phyloP scores from a whole-genome alignment of 345 rosid species.

The Citrus maxima region DNA sequence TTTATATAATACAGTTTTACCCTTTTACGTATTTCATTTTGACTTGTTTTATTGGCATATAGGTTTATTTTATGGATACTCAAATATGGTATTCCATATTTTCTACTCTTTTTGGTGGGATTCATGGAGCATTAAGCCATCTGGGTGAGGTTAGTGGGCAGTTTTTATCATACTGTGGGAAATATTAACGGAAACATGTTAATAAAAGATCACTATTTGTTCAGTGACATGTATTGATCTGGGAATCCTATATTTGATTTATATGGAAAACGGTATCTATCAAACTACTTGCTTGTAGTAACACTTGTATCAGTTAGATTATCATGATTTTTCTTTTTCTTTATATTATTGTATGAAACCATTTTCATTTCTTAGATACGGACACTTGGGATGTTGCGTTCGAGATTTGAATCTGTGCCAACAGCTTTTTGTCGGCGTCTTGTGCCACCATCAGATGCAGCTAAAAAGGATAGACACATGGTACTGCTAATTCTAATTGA shows the following conservation, averaged over 20 bases:
- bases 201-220: background rate
- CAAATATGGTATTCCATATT: conserved; percentile 99
- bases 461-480: conserved; percentile 29
- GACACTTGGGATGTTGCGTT: conserved; percentile 93
- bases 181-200: background rate
- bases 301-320: background rate
- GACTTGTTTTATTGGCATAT: conserved; percentile 19
- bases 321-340: background rate
- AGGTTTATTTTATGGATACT: conserved; percentile 95
- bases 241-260: background rate
- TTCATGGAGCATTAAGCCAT: conserved; percentile 94
- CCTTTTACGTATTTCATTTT: background rate
- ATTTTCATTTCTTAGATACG: conserved; percentile 57
- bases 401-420: conserved; percentile 80
- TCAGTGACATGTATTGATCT: background rate
- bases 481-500: conserved; percentile 28
- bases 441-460: conserved; percentile 50
- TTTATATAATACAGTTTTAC: background rate
- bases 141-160: conserved; percentile 81
- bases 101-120: conserved; percentile 93
- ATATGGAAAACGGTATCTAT: background rate
- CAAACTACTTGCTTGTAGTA: background rate
- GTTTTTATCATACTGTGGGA: conserved; percentile 8
- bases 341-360: conserved; percentile 12
- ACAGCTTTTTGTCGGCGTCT: conserved; percentile 58